phyloP scores from a whole-genome alignment of 257 asterid genomes.

The Eustoma russellianum region DNA sequence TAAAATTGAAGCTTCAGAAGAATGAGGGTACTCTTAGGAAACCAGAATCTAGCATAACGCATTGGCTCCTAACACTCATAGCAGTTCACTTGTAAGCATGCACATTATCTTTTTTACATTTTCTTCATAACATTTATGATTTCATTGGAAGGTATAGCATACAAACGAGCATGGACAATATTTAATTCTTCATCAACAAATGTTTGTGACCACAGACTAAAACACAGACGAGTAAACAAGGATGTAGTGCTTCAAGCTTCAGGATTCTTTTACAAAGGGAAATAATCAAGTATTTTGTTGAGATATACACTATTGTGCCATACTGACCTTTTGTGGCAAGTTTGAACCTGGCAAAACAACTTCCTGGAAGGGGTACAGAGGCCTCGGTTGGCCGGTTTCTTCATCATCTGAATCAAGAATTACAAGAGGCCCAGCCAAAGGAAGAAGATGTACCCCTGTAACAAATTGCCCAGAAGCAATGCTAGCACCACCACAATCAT shows the following conservation, averaged over 20 bases:
- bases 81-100: no score
- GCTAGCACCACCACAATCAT: conserved; percentile 29
- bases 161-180: no score
- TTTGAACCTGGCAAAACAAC: conserved; percentile 20
- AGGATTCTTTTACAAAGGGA: neutral
- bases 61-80: neutral
- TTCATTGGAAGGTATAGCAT: no score
- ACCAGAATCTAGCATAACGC: neutral
- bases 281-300: neutral
- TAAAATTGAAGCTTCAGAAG: neutral
- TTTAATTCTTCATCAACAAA: no score
- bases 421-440: conserved; percentile 39
- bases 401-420: conserved; percentile 85
- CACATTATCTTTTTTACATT: no score
- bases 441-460: conserved; percentile 32
- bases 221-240: no score
- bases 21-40: neutral
- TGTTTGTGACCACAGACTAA: no score
- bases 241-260: no score
- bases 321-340: conserved; percentile 38
- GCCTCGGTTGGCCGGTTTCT: conserved; percentile 26
- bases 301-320: neutral
- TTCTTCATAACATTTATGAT: no score
- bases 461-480: conserved; percentile 16
- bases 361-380: conserved; percentile 18